Base-by-base conservation (phyloP, 108 stramenopile species). In the Heterococcus sp. region DNA sequence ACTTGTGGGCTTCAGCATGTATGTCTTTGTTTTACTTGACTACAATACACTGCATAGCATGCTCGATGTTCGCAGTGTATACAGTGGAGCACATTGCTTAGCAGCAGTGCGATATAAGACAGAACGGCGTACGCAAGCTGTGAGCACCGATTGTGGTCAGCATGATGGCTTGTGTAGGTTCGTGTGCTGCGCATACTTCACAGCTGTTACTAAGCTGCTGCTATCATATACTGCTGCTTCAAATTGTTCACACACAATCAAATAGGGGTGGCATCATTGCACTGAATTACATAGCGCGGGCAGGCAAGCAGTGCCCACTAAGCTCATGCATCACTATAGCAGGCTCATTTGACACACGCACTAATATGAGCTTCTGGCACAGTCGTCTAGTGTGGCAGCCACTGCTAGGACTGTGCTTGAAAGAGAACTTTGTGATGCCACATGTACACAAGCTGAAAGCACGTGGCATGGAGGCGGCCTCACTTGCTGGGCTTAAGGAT, bases 381-480 rank as follows among this genome's bases (percentile, higher is more conserved):
- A 88, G 91, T 4, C 90, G 89, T 81, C 86, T 91, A 32, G 72
- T 95, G 14, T 96, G 94, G 94, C 95, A 96, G 80, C 95, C 95
- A 0, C 87, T 95, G 78, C 82, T 96, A 4, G 90, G 93, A 66
- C 35, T 26, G 38, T 26, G 31, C 21, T 80, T 86, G 39, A 73
- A 82, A 79, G 71, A 73, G 1, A 40, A 34, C 66, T 85, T 85
- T 69, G 68, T 80, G 5, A 31, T 72, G 26, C 21, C 28, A 11
- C 58, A 79, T 32, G 37, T 30, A 29, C 5, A 30, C 37, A 38
- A 69, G 31, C 58, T 80, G 28, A 37, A 27, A 4, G 39, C n/a
- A 8, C 72, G 78, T 71, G 58, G 72, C 36, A 70, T 11, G 65
- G 69, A 3, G 3, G 30, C 32, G n/a, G 31, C 69, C 21, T 35